Evolutionary conservation across 352 stramenopile species (phyloP).

Genomic region (Aphanomyces astaci): DNA sequence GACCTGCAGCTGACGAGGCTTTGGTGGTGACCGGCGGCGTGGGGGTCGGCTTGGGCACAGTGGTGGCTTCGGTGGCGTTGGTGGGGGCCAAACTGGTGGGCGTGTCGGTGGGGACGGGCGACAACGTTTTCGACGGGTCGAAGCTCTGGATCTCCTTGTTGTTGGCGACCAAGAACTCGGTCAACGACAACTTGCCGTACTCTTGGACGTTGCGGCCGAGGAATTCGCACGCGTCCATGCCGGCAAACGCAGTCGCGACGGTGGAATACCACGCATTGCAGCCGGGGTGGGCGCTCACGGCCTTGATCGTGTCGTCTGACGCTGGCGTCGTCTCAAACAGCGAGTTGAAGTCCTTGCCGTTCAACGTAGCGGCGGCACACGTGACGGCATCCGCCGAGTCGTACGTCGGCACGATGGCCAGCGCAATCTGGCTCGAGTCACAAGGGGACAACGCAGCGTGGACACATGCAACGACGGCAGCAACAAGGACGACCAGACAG

Average conservation of each 20-base stretch:
- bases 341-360: background rate
- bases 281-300: background rate
- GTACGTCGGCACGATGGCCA: background rate
- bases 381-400: background rate
- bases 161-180: background rate
- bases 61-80: background rate
- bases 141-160: slow-evolving; percentile 9
- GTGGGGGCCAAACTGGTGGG: background rate
- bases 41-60: background rate
- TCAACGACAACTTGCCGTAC: background rate
- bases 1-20: background rate
- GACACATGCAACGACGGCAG: background rate
- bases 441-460: background rate
- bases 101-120: background rate
- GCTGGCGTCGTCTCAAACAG: background rate
- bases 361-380: background rate
- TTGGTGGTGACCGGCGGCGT: background rate
- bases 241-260: background rate
- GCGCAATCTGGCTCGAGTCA: background rate
- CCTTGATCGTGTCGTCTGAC: background rate
- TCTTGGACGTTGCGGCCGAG: background rate
- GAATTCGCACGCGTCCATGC: background rate
- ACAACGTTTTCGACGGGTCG: background rate
- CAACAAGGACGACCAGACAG: background rate
- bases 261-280: background rate